Evolutionary conservation across 208 protist species (phyloP).

Genomic region (Zelonia costaricensis): DNA sequence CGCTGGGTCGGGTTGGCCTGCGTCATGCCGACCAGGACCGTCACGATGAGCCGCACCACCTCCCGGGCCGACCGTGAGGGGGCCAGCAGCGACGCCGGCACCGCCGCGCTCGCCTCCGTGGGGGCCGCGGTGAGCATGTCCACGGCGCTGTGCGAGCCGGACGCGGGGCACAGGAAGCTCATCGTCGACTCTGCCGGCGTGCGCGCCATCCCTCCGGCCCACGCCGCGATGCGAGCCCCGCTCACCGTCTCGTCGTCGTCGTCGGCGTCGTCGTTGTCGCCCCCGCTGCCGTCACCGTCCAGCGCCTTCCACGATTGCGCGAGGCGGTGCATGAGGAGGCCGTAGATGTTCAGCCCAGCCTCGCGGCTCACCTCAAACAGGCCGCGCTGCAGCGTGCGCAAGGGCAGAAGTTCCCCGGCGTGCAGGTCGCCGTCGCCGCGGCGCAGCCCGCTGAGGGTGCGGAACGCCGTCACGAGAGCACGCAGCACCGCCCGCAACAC

Average conservation of each 20-base stretch:
- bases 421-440: not conserved
- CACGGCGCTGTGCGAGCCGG: too few relatives aligned
- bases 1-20: slow-evolving; percentile 27
- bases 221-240: too few relatives aligned
- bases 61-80: not conserved
- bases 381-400: slow-evolving; percentile 25
- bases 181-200: too few relatives aligned
- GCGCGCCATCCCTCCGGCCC: too few relatives aligned
- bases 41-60: slow-evolving; percentile 11
- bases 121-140: too few relatives aligned
- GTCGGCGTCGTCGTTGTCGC: not conserved
- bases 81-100: not conserved
- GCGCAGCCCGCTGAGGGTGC: not conserved
- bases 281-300: not conserved
- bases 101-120: too few relatives aligned
- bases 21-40: slow-evolving; percentile 21
- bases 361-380: slow-evolving; percentile 25
- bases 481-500: slow-evolving; percentile 13
- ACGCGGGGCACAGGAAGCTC: too few relatives aligned
- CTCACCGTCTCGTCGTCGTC: too few relatives aligned
- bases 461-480: slow-evolving; percentile 13
- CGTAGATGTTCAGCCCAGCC: slow-evolving; percentile 21
- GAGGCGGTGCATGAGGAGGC: slow-evolving; percentile 19
- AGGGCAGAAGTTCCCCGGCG: slow-evolving; percentile 21
- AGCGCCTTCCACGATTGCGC: slow-evolving; percentile 9